These are phyloP conservation scores for Paxillus ammoniavirescens DNA, from an alignment of 768 basidiomycete species.

Conservation along the genomic window DNA sequence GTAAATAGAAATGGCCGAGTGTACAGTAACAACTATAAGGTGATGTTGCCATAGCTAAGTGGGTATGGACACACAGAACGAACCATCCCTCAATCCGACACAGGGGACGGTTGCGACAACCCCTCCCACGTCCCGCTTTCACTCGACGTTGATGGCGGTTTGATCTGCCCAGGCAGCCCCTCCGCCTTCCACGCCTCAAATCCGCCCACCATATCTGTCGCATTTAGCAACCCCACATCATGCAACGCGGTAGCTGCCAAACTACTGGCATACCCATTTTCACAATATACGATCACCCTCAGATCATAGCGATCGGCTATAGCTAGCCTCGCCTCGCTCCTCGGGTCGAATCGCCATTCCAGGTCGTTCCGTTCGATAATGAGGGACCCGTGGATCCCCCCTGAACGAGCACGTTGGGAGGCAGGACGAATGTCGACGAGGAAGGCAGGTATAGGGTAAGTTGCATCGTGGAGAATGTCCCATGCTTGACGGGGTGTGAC, in stretches of 20 bases:
- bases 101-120: slow-evolving; percentile 26
- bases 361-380: slow-evolving; percentile 74
- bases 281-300: slow-evolving; percentile 70
- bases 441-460: slow-evolving; percentile 59
- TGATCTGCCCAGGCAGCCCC: slow-evolving; percentile 56
- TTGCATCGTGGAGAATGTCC: slow-evolving; percentile 53
- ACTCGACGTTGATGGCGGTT: slow-evolving; percentile 26
- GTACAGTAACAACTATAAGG: too few relatives aligned
- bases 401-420: slow-evolving; percentile 54
- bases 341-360: slow-evolving; percentile 81
- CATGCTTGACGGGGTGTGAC: slow-evolving; percentile 59
- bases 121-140: slow-evolving; percentile 32
- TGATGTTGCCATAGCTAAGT: not conserved
- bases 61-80: not conserved
- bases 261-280: slow-evolving; percentile 71
- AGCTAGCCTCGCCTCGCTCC: slow-evolving; percentile 52
- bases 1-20: not conserved
- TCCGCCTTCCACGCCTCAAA: slow-evolving; percentile 69
- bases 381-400: slow-evolving; percentile 65
- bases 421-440: slow-evolving; percentile 77
- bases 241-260: slow-evolving; percentile 70
- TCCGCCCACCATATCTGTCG: slow-evolving; percentile 78
- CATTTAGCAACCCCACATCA: slow-evolving; percentile 67
- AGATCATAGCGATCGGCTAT: slow-evolving; percentile 78
- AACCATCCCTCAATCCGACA: slow-evolving; percentile 17